phyloP scores from a whole-genome alignment of 1,139 yeast genomes.

The Trichomonascaceae sp. region DNA sequence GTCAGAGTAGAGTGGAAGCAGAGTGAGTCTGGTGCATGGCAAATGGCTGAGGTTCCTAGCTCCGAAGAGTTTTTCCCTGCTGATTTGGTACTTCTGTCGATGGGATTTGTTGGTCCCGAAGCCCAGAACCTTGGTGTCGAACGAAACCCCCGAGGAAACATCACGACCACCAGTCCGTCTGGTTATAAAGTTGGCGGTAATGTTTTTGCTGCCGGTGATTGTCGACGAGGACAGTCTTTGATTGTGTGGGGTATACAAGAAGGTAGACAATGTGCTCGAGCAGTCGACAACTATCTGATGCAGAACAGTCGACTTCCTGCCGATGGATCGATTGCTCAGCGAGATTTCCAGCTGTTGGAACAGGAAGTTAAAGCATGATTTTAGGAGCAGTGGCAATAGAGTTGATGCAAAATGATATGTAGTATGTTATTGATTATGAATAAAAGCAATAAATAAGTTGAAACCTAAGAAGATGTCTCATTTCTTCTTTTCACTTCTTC shows the following conservation, averaged over 20 bases:
- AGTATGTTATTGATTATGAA: not conserved
- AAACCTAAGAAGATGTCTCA: not conserved
- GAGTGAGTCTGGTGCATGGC: constrained; percentile 96
- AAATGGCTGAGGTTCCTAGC: constrained; percentile 96
- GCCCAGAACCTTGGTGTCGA: constrained; percentile 66
- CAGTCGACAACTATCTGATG: constrained; percentile 75
- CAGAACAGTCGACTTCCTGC: constrained; percentile 84
- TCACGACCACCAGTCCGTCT: constrained; percentile 46
- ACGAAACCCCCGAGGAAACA: constrained; percentile 83
- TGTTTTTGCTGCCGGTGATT: constrained; percentile 94
- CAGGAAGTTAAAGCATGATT: not conserved
- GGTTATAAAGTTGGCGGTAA: constrained; percentile 68
- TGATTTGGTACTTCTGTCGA: constrained; percentile 84
- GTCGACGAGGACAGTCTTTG: constrained; percentile 97
- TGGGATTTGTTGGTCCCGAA: constrained; percentile 98
- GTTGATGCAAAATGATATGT: not conserved
- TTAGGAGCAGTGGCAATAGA: not conserved
- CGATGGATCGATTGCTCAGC: constrained; percentile 83
- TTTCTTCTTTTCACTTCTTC: not conserved
- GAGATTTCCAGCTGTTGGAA: constrained; percentile 49
- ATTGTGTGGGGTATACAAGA: constrained; percentile 99
- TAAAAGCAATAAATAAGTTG: not conserved
- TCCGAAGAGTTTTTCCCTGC: constrained; percentile 93
- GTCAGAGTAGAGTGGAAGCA: constrained; percentile 98
- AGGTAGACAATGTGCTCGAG: constrained; percentile 97